Evolutionary conservation across 2,329 filamentous ascomycete genomes (phyloP).

Genomic region (Dactylellina cionopaga): DNA sequence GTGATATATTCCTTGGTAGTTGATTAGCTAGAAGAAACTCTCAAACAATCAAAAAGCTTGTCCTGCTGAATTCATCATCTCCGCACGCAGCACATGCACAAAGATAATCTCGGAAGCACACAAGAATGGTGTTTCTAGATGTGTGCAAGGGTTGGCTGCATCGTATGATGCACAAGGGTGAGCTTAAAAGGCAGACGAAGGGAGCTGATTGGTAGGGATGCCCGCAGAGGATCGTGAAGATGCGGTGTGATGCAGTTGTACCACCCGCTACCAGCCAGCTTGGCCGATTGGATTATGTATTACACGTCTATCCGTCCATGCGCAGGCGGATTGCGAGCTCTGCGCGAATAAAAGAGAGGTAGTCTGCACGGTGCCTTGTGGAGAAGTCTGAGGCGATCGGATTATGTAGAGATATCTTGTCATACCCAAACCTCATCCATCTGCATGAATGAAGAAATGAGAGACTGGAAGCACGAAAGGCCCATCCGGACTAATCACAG

Average conservation of each 20-base stretch:
- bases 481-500: conserved; percentile 3
- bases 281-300: too few relatives aligned
- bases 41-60: background rate
- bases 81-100: conserved; percentile 2
- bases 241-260: conserved; percentile 4
- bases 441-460: background rate
- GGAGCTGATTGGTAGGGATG: conserved; percentile 36
- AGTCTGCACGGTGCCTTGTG: conserved; percentile 18
- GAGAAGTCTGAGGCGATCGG: conserved; percentile 19
- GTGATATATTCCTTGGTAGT: background rate
- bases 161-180: conserved; percentile 39
- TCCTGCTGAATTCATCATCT: background rate
- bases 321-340: too few relatives aligned
- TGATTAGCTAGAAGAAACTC: background rate
- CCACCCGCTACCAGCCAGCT: conserved; percentile 10
- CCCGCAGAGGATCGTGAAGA: conserved; percentile 14
- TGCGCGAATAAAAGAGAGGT: conserved; percentile 44
- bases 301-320: too few relatives aligned
- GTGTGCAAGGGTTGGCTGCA: conserved; percentile 24
- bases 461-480: background rate
- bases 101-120: conserved; percentile 4
- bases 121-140: background rate
- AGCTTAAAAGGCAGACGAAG: conserved; percentile 40
- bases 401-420: conserved; percentile 10
- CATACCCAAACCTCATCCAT: background rate